Conservation (phyloP, 179 eudicot species). For the Nepenthes alata region DNA sequence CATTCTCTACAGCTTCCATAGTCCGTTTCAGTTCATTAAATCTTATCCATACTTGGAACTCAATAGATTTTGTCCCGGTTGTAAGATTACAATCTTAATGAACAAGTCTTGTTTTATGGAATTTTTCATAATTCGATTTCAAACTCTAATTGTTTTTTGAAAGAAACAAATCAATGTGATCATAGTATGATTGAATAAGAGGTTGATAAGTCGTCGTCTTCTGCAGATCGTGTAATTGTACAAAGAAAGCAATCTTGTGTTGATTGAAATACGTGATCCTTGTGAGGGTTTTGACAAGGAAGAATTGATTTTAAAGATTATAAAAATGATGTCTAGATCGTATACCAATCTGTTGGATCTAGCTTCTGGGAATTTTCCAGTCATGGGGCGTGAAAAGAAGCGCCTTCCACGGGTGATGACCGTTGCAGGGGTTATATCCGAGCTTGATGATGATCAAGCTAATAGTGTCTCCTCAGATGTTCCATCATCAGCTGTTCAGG, state of each 20-base stretch:
- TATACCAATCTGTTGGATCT: slow-evolving; percentile 52
- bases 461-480: slow-evolving; percentile 54
- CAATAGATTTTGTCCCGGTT: background rate
- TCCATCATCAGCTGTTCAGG: slow-evolving; percentile 55
- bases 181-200: background rate
- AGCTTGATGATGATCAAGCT: slow-evolving; percentile 51
- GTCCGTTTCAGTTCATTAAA: too few relatives aligned
- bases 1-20: too few relatives aligned
- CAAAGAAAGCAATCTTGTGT: slow-evolving; percentile 3
- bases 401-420: slow-evolving; percentile 53
- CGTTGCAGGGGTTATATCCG: slow-evolving; percentile 45
- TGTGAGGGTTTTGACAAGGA: background rate
- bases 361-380: slow-evolving; percentile 53
- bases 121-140: background rate
- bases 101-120: too few relatives aligned
- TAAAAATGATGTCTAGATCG: slow-evolving; percentile 45
- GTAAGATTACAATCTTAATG: too few relatives aligned
- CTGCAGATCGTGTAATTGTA: slow-evolving; percentile 4
- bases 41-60: too few relatives aligned
- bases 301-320: background rate
- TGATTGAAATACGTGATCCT: background rate
- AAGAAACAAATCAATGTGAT: background rate
- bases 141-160: background rate
- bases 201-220: background rate
- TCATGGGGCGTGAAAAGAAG: slow-evolving; percentile 41